Evolutionary conservation across 305 asterid species (phyloP).

Genomic region (Solanum hybrid): DNA sequence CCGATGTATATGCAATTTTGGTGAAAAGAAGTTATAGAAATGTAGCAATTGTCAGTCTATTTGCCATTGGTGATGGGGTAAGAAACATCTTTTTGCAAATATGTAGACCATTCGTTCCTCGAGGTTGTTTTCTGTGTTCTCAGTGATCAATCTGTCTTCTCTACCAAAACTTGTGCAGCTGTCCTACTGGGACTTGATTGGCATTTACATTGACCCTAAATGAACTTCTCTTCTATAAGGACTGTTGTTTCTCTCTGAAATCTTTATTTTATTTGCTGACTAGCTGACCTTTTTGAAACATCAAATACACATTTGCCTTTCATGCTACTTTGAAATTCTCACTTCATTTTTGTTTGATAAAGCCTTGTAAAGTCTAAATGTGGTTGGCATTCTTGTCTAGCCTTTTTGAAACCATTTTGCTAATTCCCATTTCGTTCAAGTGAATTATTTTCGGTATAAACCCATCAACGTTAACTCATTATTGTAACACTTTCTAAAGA

Average conservation of each 20-base stretch:
- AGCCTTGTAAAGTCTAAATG: not conserved
- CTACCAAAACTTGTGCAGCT: not conserved
- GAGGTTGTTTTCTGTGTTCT: not conserved
- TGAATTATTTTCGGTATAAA: not conserved
- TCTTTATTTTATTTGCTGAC: not conserved
- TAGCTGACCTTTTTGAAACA: not conserved
- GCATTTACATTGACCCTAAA: not conserved
- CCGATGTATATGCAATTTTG: conserved; percentile 57
- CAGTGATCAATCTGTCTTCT: not conserved
- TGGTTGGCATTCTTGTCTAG: not conserved
- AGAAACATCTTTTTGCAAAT: conserved; percentile 15
- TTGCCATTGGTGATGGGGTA: conserved; percentile 93
- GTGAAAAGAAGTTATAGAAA: conserved; percentile 71
- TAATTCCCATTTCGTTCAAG: not conserved
- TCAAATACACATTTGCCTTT: not conserved
- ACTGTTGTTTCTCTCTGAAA: not conserved
- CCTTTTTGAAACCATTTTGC: not conserved
- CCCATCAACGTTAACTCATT: not conserved
- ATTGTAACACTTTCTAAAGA: not conserved
- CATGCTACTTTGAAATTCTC: not conserved
- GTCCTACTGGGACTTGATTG: not conserved
- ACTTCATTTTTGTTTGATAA: not conserved
- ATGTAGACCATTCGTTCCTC: not conserved
- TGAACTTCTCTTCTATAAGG: not conserved
- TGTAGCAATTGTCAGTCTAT: conserved; percentile 44